These are phyloP conservation scores for Rubroboletus satanas DNA, from an alignment of 768 basidiomycete genomes.

Conservation along the genomic window DNA sequence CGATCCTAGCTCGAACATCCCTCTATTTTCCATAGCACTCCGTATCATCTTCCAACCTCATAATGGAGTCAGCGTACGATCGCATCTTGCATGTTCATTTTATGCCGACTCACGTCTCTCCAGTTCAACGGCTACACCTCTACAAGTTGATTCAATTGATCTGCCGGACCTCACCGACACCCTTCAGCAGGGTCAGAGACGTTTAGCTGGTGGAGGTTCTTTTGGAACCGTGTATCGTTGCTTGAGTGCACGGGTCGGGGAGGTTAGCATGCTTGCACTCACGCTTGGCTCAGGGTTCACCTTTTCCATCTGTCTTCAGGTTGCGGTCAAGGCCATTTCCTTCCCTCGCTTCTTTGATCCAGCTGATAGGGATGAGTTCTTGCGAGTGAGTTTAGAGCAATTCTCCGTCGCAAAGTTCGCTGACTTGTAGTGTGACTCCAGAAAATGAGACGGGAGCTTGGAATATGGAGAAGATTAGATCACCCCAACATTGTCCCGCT, in stretches of 20 bases:
- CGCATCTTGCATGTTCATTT: background rate
- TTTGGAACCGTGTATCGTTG: background rate
- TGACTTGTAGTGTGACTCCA: background rate
- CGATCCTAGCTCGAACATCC: background rate
- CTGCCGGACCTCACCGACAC: background rate
- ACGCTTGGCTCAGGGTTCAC: background rate
- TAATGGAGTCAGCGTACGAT: background rate
- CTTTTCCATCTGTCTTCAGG: background rate
- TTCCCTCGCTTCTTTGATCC: background rate
- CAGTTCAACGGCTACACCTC: background rate
- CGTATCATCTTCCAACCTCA: too few species aligned
- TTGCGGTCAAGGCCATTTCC: slow-evolving; percentile 1
- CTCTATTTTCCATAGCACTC: too few species aligned
- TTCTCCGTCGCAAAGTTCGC: background rate
- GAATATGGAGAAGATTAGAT: slow-evolving; percentile 5
- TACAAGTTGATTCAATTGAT: background rate
- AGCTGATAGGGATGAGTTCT: background rate
- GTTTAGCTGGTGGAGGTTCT: background rate
- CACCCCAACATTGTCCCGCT: slow-evolving; percentile 6
- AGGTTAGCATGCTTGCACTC: background rate
- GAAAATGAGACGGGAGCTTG: slow-evolving; percentile 3
- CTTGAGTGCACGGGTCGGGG: background rate
- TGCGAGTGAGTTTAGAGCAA: background rate
- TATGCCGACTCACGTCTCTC: background rate
- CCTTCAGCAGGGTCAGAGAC: background rate